Evolutionary conservation across 1,139 yeast species (phyloP).

Genomic region (Kluyveromyces marxianus): DNA sequence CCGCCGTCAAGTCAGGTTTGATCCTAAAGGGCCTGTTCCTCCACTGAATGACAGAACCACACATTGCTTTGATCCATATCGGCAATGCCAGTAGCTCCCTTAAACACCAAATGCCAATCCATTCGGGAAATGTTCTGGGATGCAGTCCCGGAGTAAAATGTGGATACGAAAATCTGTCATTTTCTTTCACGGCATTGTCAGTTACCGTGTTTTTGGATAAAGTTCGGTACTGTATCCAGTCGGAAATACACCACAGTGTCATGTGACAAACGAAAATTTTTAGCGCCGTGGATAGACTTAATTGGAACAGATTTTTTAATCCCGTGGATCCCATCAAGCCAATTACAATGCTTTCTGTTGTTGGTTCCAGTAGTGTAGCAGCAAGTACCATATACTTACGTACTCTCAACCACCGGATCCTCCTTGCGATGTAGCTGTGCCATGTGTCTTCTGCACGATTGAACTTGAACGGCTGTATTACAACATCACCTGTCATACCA

Average conservation of each 20-base stretch:
- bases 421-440: constrained; percentile 53
- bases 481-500: constrained; percentile 71
- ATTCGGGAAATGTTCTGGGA: constrained; percentile 21
- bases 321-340: constrained; percentile 65
- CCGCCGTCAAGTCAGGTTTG: constrained; percentile 69
- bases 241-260: constrained; percentile 55
- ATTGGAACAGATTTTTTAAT: constrained; percentile 39
- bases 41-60: constrained; percentile 77
- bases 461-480: constrained; percentile 61
- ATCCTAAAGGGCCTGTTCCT: constrained; percentile 71
- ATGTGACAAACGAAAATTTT: constrained; percentile 48
- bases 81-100: constrained; percentile 77
- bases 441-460: constrained; percentile 37
- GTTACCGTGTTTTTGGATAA: constrained; percentile 32
- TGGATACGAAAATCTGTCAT: not conserved
- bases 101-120: constrained; percentile 52
- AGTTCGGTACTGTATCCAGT: constrained; percentile 49
- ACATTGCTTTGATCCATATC: constrained; percentile 75
- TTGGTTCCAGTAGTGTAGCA: constrained; percentile 81
- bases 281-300: too few species aligned
- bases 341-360: constrained; percentile 68
- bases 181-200: constrained; percentile 21
- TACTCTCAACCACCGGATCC: constrained; percentile 85
- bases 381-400: constrained; percentile 80
- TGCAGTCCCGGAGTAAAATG: constrained; percentile 1